These are phyloP conservation scores for Amylocarpus encephaloides DNA, from an alignment of 2,329 filamentous ascomycete genomes.

Conservation along the genomic window DNA sequence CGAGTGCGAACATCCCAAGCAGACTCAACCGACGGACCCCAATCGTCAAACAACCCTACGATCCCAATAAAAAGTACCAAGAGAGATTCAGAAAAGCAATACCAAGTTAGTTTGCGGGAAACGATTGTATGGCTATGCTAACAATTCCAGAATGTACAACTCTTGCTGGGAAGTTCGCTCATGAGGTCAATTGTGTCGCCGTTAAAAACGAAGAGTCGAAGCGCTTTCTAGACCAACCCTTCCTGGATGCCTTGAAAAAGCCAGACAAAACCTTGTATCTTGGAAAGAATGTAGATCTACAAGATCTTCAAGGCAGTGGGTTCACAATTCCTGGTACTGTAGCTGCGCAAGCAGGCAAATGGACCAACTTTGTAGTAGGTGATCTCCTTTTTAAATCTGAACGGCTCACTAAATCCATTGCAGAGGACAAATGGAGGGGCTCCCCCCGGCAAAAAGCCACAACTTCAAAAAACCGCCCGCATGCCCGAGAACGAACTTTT, in stretches of 20 bases:
- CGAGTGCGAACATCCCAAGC: conserved; percentile 52
- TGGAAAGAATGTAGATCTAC: conserved; percentile 22
- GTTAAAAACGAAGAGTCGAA: conserved; percentile 66
- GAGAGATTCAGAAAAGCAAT: conserved; percentile 59
- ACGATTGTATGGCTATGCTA: conserved; percentile 9
- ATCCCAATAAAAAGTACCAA: conserved; percentile 37
- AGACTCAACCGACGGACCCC: conserved; percentile 41
- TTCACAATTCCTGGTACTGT: conserved; percentile 53
- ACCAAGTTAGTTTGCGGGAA: conserved; percentile 52
- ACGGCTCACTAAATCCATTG: conserved; percentile 6
- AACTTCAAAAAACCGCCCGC: conserved; percentile 80
- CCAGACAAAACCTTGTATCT: conserved; percentile 46
- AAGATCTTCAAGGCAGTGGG: conserved; percentile 23
- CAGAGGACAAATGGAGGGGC: conserved; percentile 40
- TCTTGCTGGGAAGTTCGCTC: conserved; percentile 63
- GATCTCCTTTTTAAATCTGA: not conserved
- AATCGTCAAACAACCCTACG: conserved; percentile 25
- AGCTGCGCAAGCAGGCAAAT: conserved; percentile 35
- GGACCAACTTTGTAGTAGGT: conserved; percentile 53
- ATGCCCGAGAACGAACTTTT: conserved; percentile 84
- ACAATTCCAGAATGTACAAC: conserved; percentile 63
- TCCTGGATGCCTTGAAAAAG: conserved; percentile 53
- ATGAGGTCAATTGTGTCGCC: conserved; percentile 71
- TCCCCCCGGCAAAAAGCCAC: conserved; percentile 52
- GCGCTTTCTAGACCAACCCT: conserved; percentile 51